Evolutionary conservation across 23 red algal genomes (phyloP), one percentile per base, ranked within the genome.

Genomic region (Chondrus crispus): DNA sequence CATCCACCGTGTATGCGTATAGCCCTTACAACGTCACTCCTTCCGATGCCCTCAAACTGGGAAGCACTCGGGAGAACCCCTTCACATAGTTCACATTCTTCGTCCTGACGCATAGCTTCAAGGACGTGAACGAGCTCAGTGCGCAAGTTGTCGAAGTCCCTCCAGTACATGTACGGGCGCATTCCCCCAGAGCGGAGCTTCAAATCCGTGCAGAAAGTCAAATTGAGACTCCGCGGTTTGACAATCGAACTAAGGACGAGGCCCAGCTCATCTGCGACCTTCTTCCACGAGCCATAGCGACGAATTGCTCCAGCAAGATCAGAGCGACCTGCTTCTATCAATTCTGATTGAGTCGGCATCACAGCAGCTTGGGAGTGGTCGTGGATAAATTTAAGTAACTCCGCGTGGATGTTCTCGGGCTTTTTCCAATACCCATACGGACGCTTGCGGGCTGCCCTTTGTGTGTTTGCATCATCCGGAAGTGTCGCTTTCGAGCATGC

Each of bases 81-180:
- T n/a, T n/a, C n/a, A n/a, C n/a, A n/a, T n/a, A n/a, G n/a, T n/a
- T n/a, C n/a, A n/a, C n/a, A n/a, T n/a, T n/a, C n/a, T 29, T 42
- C 60, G 37, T 42, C 2, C 30, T 66, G 41, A 14, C 22, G 52
- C 16, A 16, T 57, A 14, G 22, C 14, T 14, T 32, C 53, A 4
- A 85, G 14, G 52, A 37, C 30, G 20, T 44, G 54, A 11, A 35
- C 45, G 4, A 85, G 54, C 4, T 63, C 51, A 6, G 37, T 2
- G 28, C 55, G 13, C 29, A 85, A 24, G 28, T 85, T 43, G 2
- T 41, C 2, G 26, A 85, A 85, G 51, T 85, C 43, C 20, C 55
- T 62, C 80, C 80, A 85, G 46, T 85, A 85, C 36, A 4, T 42
- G 41, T 85, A 85, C 4, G 80, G 80, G 14, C 80, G 52, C 80